These are phyloP conservation scores for Laetiporus sulphureus DNA, from an alignment of 1,284 basidiomycete genomes.

Conservation along the genomic window DNA sequence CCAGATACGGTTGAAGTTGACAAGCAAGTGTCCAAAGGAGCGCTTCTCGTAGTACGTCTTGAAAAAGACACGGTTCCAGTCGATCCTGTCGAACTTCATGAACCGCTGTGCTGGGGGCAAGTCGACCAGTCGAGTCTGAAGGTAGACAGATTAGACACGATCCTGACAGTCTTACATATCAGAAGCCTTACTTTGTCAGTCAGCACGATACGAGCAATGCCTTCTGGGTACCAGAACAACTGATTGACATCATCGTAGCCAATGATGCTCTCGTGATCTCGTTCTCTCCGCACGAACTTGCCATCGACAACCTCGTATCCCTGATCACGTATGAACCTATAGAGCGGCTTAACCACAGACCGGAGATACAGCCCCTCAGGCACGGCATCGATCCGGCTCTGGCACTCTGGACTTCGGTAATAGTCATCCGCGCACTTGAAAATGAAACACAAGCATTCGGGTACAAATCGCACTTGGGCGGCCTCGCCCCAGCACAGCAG, in stretches of 20 bases:
- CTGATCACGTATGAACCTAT: constrained; percentile 95
- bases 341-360: constrained; percentile 92
- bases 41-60: constrained; percentile 97
- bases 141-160: constrained; percentile 1
- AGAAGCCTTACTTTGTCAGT: constrained; percentile 67
- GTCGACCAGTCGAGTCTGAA: constrained; percentile 82
- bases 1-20: constrained; percentile 99
- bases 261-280: constrained; percentile 92
- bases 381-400: constrained; percentile 88
- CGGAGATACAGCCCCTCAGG: constrained; percentile 94
- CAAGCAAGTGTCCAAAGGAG: constrained; percentile 87
- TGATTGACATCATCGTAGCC: constrained; percentile 99
- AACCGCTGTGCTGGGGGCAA: constrained; percentile 85
- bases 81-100: constrained; percentile 92
- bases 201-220: constrained; percentile 88
- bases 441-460: constrained; percentile 97
- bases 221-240: constrained; percentile 99
- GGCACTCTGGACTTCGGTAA: constrained; percentile 98
- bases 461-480: constrained; percentile 96
- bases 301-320: constrained; percentile 97
- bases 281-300: constrained; percentile 90
- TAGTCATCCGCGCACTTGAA: constrained; percentile 99
- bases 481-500: constrained; percentile 98
- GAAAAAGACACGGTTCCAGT: constrained; percentile 93
- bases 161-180: no score